These are phyloP conservation scores for Colletotrichum tamarilloi DNA, from an alignment of 2,329 filamentous ascomycete genomes.

Conservation along the genomic window DNA sequence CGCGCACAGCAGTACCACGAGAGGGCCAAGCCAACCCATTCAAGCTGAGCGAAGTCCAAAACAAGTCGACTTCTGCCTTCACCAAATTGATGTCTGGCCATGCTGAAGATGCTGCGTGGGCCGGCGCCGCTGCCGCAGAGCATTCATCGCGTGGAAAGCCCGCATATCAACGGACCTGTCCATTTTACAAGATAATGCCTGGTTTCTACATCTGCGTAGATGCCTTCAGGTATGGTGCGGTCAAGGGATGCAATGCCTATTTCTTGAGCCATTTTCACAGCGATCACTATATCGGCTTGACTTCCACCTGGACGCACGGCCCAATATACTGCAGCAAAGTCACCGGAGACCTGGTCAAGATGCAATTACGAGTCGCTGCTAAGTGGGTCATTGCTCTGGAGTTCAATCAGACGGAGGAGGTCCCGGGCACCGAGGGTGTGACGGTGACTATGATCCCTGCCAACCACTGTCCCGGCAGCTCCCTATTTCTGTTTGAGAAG, in stretches of 20 bases:
- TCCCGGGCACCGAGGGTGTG: conserved; percentile 85
- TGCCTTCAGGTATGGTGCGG: conserved; percentile 93
- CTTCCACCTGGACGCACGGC: conserved; percentile 88
- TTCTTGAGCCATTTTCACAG: conserved; percentile 98
- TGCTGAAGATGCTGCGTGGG: conserved; percentile 91
- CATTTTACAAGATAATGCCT: conserved; percentile 98
- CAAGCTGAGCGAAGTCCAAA: conserved; percentile 55
- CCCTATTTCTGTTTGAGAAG: conserved; percentile 93
- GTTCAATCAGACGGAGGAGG: conserved; percentile 82
- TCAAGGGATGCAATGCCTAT: conserved; percentile 92
- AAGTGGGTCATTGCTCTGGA: conserved; percentile 88
- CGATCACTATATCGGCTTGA: conserved; percentile 95
- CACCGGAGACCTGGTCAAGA: conserved; percentile 88
- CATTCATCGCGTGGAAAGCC: conserved; percentile 83
- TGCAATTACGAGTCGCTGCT: conserved; percentile 85
- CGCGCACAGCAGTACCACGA: conserved; percentile 75
- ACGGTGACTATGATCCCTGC: conserved; percentile 94
- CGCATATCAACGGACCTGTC: conserved; percentile 89
- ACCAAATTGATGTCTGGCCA: conserved; percentile 93
- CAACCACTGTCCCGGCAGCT: conserved; percentile 96
- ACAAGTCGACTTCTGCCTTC: conserved; percentile 77
- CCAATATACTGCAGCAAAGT: conserved; percentile 97
- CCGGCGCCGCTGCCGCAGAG: conserved; percentile 84
- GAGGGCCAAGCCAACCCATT: conserved; percentile 88
- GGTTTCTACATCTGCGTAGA: conserved; percentile 94